Evolutionary conservation across 805 yeast species (phyloP).

Genomic region (Torulaspora quercuum): DNA sequence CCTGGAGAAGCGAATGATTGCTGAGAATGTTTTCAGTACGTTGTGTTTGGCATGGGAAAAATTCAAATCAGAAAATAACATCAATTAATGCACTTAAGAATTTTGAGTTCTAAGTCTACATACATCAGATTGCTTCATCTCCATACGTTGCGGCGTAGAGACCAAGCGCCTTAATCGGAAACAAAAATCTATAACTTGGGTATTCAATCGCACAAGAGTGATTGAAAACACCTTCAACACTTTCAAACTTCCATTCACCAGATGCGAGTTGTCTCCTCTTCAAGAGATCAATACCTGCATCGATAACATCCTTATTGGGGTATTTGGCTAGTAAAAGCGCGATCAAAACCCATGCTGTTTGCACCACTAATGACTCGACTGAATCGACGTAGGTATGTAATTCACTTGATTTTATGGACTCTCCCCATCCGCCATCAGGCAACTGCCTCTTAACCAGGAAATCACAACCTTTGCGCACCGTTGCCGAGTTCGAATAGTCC

Average conservation of each 20-base stretch:
- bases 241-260: slow-evolving; percentile 86
- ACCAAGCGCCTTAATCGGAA: slow-evolving; percentile 92
- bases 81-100: slow-evolving; percentile 28
- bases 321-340: slow-evolving; percentile 77
- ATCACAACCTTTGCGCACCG: slow-evolving; percentile 77
- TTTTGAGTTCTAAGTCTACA: slow-evolving; percentile 3
- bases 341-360: slow-evolving; percentile 89
- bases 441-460: slow-evolving; percentile 73
- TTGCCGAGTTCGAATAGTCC: slow-evolving; percentile 55
- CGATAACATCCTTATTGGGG: slow-evolving; percentile 63
- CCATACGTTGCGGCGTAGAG: slow-evolving; percentile 43
- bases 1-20: slow-evolving; percentile 73
- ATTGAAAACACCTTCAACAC: slow-evolving; percentile 92
- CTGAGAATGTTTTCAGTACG: slow-evolving; percentile 80
- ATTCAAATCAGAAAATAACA: slow-evolving; percentile 58
- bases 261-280: slow-evolving; percentile 61
- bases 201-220: slow-evolving; percentile 93
- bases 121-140: slow-evolving; percentile 11
- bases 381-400: slow-evolving; percentile 69
- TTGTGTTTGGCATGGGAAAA: slow-evolving; percentile 88
- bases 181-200: slow-evolving; percentile 85
- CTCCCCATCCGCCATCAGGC: slow-evolving; percentile 97
- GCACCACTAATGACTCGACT: slow-evolving; percentile 66
- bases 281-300: slow-evolving; percentile 58
- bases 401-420: slow-evolving; percentile 86